Conservation (phyloP, 768 basidiomycete genomes). For the Coprinellus aureogranulatus region DNA sequence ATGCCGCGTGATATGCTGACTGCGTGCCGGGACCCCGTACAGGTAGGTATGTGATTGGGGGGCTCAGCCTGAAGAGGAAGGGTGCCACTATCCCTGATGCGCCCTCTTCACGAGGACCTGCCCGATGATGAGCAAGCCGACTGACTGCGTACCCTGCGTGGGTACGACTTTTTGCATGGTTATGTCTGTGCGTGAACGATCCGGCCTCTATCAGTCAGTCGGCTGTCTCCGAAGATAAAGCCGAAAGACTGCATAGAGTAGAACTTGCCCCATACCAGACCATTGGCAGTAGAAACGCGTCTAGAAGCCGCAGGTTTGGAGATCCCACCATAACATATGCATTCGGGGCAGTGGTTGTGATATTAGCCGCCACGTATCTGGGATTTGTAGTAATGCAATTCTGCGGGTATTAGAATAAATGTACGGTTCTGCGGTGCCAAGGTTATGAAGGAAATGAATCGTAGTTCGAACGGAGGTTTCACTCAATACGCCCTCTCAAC, state of each 20-base stretch:
- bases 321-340: too few species aligned
- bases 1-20: not conserved
- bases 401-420: too few species aligned
- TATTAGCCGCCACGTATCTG: too few species aligned
- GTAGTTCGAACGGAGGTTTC: too few species aligned
- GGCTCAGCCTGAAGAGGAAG: not conserved
- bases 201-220: not conserved
- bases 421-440: too few species aligned
- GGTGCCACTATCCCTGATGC: not conserved
- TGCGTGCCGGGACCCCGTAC: not conserved
- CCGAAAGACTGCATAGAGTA: too few species aligned
- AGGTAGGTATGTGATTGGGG: not conserved
- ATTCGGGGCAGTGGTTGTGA: too few species aligned
- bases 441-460: too few species aligned
- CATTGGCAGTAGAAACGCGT: too few species aligned
- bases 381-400: not conserved
- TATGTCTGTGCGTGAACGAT: not conserved
- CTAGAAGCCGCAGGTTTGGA: too few species aligned
- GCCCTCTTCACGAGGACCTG: not conserved
- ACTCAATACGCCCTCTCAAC: constrained; percentile 72
- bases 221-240: constrained; percentile 2
- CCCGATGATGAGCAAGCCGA: not conserved
- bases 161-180: not conserved
- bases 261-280: too few species aligned
- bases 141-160: not conserved